Evolutionary conservation across 768 basidiomycete species (phyloP), one percentile per base, ranked within the genome.

Genomic region (Trametes gibbosa): DNA sequence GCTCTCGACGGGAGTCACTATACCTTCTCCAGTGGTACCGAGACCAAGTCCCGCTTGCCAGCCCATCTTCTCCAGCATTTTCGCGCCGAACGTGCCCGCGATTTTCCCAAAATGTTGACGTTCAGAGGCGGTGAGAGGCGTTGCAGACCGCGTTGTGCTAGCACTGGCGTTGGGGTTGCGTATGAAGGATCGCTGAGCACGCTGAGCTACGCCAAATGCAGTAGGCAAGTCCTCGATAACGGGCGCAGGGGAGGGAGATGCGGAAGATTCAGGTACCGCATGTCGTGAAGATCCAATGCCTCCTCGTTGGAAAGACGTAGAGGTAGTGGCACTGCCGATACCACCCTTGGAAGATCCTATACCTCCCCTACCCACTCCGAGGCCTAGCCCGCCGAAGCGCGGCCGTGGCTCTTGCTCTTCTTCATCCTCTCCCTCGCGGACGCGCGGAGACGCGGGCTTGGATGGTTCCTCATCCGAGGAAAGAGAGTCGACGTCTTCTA

Each of bases 21-120:
- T 95, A 65, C 94, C 94, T 64, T 88, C 85, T 1, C 88, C 87
- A 1, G 75, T 74, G 1, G 80, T 72, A 61, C 94, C 94, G 9
- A 96, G 79, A 64, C 95, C 94, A 3, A 79, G 79, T 3, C 87
- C 96, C 0, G 87, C 76, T 68, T 86, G 79, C 96, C 97, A 99
- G 8, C 97, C 97, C 89, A 95, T 95, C 77, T 95, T 98, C 29
- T 84, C 83, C 23, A 99, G 83, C 84, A 98, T 85, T 56, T 87
- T 87, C 19, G 95, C 90, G 65, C 95, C 96, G 61, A 93, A 87
- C 0, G 89, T 79, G 16, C 84, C 81, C 41, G 82, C 78, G 13
- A 98, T 79, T 65, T 89, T 91, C 62, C 75, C 79, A 72, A 99
- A 96, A 69, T 98, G 95, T n/a, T 79, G 77, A 58, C 79, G 76